Evolutionary conservation across 2,329 filamentous ascomycete genomes (phyloP).

Genomic region (Curvularia verruculosa): DNA sequence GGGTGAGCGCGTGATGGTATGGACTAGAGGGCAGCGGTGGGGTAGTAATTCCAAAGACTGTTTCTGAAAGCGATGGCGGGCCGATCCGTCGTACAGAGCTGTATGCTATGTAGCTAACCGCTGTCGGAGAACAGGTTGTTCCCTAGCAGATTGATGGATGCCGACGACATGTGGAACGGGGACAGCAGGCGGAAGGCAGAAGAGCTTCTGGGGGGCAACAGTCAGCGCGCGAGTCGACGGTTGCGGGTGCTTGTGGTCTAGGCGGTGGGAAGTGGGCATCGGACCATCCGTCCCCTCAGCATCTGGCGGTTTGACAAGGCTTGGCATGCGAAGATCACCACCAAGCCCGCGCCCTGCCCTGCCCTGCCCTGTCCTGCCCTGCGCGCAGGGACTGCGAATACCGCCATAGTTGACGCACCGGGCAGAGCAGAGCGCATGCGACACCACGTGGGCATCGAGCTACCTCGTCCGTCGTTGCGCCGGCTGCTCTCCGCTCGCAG

Average conservation of each 20-base stretch:
- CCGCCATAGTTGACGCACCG: not conserved
- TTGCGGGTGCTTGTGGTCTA: constrained; percentile 34
- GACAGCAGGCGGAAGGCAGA: constrained; percentile 22
- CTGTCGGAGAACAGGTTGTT: constrained; percentile 48
- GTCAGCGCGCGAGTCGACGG: constrained; percentile 46
- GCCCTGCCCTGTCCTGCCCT: no score
- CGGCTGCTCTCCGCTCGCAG: not conserved
- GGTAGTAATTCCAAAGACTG: constrained; percentile 30
- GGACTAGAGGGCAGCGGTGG: constrained; percentile 33
- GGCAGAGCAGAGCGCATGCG: not conserved
- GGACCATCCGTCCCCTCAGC: constrained; percentile 19
- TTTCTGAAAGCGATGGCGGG: constrained; percentile 34
- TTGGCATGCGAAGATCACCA: constrained; percentile 20
- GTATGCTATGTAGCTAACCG: constrained; percentile 35
- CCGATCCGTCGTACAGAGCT: constrained; percentile 23
- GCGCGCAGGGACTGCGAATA: constrained; percentile 3
- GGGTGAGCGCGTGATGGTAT: constrained; percentile 29
- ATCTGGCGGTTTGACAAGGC: constrained; percentile 23
- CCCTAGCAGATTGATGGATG: constrained; percentile 40
- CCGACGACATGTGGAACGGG: constrained; percentile 46
- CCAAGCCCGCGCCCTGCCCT: not conserved
- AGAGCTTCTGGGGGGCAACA: constrained; percentile 26
- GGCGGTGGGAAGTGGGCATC: constrained; percentile 23
- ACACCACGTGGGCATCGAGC: not conserved
- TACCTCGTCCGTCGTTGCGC: not conserved